Percentiles rank a stretch among this genome's conserved stretches.
These are phyloP conservation scores for Plasmopara halstedii DNA, from an alignment of 352 stramenopile genomes.

Conservation along the genomic window DNA sequence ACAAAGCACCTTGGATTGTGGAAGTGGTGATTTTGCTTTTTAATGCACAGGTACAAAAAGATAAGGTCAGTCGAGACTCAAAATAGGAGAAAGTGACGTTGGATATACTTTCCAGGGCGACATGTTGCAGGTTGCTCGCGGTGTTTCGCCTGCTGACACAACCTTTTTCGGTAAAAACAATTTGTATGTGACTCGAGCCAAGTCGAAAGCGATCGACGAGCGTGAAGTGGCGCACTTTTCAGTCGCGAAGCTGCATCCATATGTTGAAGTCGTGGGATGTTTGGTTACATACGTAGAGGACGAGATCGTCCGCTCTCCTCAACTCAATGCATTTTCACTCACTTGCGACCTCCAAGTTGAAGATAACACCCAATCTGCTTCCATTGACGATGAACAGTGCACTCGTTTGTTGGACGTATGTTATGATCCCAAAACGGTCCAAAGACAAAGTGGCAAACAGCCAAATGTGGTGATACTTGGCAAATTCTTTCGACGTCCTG, in stretches of 20 bases:
- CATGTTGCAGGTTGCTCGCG: constrained; percentile 35
- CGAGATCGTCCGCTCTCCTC: constrained; percentile 33
- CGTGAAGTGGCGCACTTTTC: constrained; percentile 34
- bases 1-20: constrained; percentile 30
- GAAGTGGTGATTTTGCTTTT: constrained; percentile 47
- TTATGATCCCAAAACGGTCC: constrained; percentile 20
- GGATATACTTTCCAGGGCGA: constrained; percentile 19
- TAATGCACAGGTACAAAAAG: constrained; percentile 32
- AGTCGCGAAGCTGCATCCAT: constrained; percentile 32
- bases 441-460: constrained; percentile 4
- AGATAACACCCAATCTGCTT: constrained; percentile 17
- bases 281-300: constrained; percentile 40
- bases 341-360: constrained; percentile 33
- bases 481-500: constrained; percentile 41
- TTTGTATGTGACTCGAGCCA: constrained; percentile 26
- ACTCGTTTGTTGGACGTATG: constrained; percentile 17
- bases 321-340: constrained; percentile 40
- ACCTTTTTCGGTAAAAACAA: constrained; percentile 22
- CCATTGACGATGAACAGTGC: constrained; percentile 14
- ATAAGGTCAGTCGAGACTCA: background rate
- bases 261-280: constrained; percentile 41
- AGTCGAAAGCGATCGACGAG: constrained; percentile 32
- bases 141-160: constrained; percentile 4
- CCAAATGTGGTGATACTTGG: constrained; percentile 41
- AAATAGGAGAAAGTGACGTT: background rate